Percentiles rank a stretch among this genome's conserved stretches.
Conservation (phyloP, 768 basidiomycete species). For the Filobasidium wieringae region DNA sequence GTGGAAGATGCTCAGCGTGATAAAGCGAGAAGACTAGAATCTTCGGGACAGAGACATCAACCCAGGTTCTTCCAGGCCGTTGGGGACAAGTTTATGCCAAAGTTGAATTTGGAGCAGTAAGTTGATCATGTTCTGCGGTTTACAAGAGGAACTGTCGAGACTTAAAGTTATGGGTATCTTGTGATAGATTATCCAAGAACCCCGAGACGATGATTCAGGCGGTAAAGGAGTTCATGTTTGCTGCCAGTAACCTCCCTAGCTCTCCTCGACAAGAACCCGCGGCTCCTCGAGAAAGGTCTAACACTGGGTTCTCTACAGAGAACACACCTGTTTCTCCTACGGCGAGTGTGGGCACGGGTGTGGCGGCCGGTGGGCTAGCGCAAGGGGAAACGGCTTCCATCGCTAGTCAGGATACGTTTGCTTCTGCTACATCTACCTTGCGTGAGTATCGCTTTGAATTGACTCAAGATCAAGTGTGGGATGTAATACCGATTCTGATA, state of each 20-base stretch:
- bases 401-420: neutral
- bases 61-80: conserved; percentile 68
- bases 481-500: neutral
- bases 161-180: neutral
- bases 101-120: conserved; percentile 44
- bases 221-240: neutral
- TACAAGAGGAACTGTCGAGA: neutral
- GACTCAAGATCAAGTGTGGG: neutral
- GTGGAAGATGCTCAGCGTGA: conserved; percentile 92
- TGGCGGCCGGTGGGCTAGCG: too few relatives aligned
- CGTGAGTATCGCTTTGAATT: neutral
- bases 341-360: neutral
- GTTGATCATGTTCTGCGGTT: conserved; percentile 13
- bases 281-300: neutral
- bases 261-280: neutral
- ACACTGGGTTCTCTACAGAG: neutral
- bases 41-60: conserved; percentile 55
- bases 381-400: too few relatives aligned
- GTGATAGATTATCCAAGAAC: neutral
- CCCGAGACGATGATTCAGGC: neutral
- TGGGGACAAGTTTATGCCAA: conserved; percentile 73
- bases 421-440: neutral
- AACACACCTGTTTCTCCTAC: neutral
- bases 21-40: conserved; percentile 58
- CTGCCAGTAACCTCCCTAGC: neutral